phyloP scores from a whole-genome alignment of 306 rosid genomes.

The Medicago lupulina region DNA sequence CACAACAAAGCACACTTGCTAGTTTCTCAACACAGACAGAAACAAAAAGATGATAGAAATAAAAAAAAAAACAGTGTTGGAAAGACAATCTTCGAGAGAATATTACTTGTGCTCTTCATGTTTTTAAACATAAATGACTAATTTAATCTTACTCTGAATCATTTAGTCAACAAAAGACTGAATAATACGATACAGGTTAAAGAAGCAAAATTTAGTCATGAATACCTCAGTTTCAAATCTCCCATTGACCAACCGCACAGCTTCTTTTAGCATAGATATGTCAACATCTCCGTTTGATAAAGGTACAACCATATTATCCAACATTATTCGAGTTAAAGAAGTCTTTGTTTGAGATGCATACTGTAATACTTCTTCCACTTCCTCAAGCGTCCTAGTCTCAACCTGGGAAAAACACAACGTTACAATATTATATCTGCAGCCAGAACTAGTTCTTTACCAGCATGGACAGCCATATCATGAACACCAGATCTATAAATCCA shows the following conservation, averaged over 20 bases:
- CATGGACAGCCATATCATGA: constrained; percentile 24
- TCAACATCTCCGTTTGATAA: constrained; percentile 77
- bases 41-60: too few species aligned
- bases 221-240: constrained; percentile 89
- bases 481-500: neutral
- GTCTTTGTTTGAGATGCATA: constrained; percentile 80
- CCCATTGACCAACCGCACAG: constrained; percentile 73
- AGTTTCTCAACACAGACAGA: too few species aligned
- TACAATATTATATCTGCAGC: constrained; percentile 33
- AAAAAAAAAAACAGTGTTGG: too few species aligned
- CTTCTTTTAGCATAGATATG: constrained; percentile 81
- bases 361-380: constrained; percentile 68
- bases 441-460: constrained; percentile 20
- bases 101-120: too few species aligned
- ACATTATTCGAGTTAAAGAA: constrained; percentile 81
- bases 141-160: neutral
- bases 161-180: constrained; percentile 14
- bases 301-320: constrained; percentile 97
- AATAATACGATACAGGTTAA: constrained; percentile 22
- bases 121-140: too few species aligned
- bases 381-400: constrained; percentile 92
- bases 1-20: too few species aligned
- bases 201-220: constrained; percentile 19
- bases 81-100: too few species aligned
- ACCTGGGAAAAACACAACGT: constrained; percentile 58